Base-by-base conservation (phyloP, 306 rosid genomes). In the Castanea sativa region DNA sequence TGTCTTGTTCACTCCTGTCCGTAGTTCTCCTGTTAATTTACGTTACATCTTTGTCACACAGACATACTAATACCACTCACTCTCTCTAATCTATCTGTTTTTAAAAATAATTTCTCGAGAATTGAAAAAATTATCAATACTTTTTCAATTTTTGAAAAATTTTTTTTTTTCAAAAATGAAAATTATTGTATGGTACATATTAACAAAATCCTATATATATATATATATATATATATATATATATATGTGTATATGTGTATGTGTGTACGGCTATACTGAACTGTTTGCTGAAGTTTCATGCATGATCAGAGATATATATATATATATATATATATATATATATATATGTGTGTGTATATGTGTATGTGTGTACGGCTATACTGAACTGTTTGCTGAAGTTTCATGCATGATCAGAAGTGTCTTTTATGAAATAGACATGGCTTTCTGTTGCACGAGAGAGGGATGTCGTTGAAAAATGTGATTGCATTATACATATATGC, bases 271-370 rank as follows among this genome's bases (percentile, higher is more conserved):
- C 86, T 49, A 41, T 79, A 75, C 83, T 85, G 73, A 83, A 74
- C 83, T 83, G 88, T 85, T 86, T 89, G 88, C 90, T 89, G 92
- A 83, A 92, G 89, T 86, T 88, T 91, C 89, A 86, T 85, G 87
- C 93, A 89, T 78, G 85, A 74, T 76, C 56, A 78, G 80, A 75
- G n/a, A 73, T 7, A 7, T 38, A 7, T 38, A 35, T 35, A 35
- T 35, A 35, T 33, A 33, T 33, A 4, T 30, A 4, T 32, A 0
- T 32, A 1, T 32, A 0, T 32, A 0, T 32, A 0, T 33, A 0
- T 27, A 0, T 27, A 0, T 27, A 0, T 2, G 3, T 29, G 3
- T 29, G 1, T 32, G 1, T 32, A 1, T 32, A 1, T 38, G 45
- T 38, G 3, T 7, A 0, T 38, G 11, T 41, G 45, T 83, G 96